Evolutionary conservation across 2,329 filamentous ascomycete genomes (phyloP).

Genomic region (Nectriaceae sp.): DNA sequence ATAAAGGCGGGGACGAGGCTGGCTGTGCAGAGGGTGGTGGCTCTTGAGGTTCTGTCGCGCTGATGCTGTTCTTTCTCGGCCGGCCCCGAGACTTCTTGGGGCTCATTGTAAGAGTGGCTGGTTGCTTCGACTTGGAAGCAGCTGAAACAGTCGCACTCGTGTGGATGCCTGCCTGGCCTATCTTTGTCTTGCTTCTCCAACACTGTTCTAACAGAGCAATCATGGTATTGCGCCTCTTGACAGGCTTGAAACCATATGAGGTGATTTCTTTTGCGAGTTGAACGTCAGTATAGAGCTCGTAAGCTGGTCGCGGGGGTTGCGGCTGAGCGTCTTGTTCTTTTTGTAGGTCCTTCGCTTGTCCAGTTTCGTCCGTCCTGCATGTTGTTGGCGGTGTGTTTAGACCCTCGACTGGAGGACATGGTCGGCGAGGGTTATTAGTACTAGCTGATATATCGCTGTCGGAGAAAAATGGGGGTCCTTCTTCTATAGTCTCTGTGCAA

Average conservation of each 20-base stretch:
- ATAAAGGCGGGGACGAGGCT: slow-evolving; percentile 29
- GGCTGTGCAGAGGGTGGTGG: slow-evolving; percentile 38
- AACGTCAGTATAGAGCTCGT: slow-evolving; percentile 60
- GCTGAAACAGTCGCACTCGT: slow-evolving; percentile 19
- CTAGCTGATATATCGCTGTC: slow-evolving; percentile 23
- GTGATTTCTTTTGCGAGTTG: slow-evolving; percentile 64
- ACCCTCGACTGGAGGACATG: neutral
- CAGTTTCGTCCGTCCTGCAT: too few species aligned
- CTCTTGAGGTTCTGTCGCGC: slow-evolving; percentile 29
- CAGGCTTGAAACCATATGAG: slow-evolving; percentile 70
- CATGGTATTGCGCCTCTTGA: slow-evolving; percentile 70
- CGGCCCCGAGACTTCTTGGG: slow-evolving; percentile 34
- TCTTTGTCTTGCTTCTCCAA: slow-evolving; percentile 61
- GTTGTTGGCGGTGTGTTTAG: neutral
- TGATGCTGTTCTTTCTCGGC: slow-evolving; percentile 33
- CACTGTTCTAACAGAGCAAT: slow-evolving; percentile 70
- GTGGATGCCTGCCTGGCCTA: slow-evolving; percentile 15
- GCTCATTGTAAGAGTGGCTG: slow-evolving; percentile 6
- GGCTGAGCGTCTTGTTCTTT: neutral
- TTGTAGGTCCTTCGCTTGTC: neutral
- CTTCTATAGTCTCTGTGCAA: slow-evolving; percentile 3
- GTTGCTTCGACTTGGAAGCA: slow-evolving; percentile 14
- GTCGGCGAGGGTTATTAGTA: slow-evolving; percentile 8
- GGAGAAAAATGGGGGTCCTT: slow-evolving; percentile 17
- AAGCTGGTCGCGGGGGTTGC: slow-evolving; percentile 51